Evolutionary conservation across 306 rosid genomes (phyloP).

Genomic region (apple (Malus domestica)): DNA sequence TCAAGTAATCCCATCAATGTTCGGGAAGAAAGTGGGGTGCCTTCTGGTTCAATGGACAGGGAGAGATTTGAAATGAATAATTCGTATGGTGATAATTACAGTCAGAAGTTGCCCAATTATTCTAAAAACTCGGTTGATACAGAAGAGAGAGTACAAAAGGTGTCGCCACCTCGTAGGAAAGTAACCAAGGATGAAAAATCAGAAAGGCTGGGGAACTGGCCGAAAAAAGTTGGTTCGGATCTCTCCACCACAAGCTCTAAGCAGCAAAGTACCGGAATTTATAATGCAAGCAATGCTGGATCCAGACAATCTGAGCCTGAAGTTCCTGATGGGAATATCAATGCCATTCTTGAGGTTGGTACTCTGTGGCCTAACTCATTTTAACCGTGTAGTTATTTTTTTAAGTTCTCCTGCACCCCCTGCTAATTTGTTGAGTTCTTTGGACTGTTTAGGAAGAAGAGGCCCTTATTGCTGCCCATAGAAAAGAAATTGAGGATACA

Average conservation of each 20-base stretch:
- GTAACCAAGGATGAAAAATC: conserved; percentile 63
- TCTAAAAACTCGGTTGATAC: conserved; percentile 47
- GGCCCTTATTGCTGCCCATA: conserved; percentile 87
- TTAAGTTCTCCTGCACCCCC: conserved; percentile 7
- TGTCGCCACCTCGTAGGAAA: conserved; percentile 84
- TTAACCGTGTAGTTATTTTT: neutral
- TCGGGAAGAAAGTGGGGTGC: conserved; percentile 50
- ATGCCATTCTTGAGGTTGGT: conserved; percentile 83
- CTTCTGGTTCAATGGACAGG: conserved; percentile 43
- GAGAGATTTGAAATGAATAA: conserved; percentile 58
- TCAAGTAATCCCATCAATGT: conserved; percentile 37
- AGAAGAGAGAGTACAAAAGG: conserved; percentile 70
- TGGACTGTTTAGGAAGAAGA: conserved; percentile 74
- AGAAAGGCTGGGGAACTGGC: conserved; percentile 58
- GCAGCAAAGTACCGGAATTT: conserved; percentile 41
- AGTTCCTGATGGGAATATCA: conserved; percentile 63
- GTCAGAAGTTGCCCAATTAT: conserved; percentile 47
- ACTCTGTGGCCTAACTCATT: neutral
- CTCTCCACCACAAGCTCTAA: conserved; percentile 47
- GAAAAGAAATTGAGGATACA: conserved; percentile 96
- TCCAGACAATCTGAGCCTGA: conserved; percentile 55
- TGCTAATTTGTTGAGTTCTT: conserved; percentile 18
- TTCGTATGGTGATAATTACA: conserved; percentile 40
- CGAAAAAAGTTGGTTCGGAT: conserved; percentile 51
- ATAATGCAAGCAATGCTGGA: conserved; percentile 33